phyloP scores from a whole-genome alignment of 2,329 filamentous ascomycete genomes.

The Aspergillus sp. region DNA sequence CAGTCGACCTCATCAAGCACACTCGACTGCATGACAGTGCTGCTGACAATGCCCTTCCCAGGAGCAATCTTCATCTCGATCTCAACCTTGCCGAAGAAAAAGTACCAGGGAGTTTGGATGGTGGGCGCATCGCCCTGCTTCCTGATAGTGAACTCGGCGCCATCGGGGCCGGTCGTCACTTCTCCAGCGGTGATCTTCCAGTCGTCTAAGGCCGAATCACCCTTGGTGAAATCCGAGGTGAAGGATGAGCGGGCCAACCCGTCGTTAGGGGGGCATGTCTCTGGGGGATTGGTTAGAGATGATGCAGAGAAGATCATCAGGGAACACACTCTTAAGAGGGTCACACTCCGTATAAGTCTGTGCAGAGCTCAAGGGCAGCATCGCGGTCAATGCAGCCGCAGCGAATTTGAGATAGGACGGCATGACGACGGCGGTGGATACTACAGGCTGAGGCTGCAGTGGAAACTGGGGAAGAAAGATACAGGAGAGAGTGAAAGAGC shows the following conservation, averaged over 20 bases:
- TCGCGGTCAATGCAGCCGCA: slow-evolving; percentile 20
- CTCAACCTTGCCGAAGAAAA: slow-evolving; percentile 92
- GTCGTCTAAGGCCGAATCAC: slow-evolving; percentile 44
- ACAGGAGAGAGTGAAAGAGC: neutral
- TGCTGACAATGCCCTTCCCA: slow-evolving; percentile 85
- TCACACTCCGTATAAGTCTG: slow-evolving; percentile 73
- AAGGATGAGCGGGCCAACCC: slow-evolving; percentile 49
- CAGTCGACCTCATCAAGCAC: slow-evolving; percentile 92
- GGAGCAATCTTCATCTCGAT: slow-evolving; percentile 77
- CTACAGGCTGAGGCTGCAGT: neutral
- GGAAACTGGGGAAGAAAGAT: neutral
- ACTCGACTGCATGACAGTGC: slow-evolving; percentile 86
- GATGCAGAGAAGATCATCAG: neutral
- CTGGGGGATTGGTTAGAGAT: slow-evolving; percentile 15
- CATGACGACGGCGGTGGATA: too few species aligned
- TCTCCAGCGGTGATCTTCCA: slow-evolving; percentile 60
- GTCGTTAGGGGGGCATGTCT: slow-evolving; percentile 56
- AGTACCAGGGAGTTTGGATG: slow-evolving; percentile 82
- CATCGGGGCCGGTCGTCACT: slow-evolving; percentile 58
- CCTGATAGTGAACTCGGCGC: slow-evolving; percentile 70
- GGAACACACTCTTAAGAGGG: slow-evolving; percentile 39
- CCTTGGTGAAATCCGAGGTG: slow-evolving; percentile 34
- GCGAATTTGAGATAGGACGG: slow-evolving; percentile 21
- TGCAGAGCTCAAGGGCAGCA: slow-evolving; percentile 36
- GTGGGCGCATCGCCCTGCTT: slow-evolving; percentile 75